Conservation (phyloP, 2,329 filamentous ascomycete species). For the Zymoseptoria crescenta region DNA sequence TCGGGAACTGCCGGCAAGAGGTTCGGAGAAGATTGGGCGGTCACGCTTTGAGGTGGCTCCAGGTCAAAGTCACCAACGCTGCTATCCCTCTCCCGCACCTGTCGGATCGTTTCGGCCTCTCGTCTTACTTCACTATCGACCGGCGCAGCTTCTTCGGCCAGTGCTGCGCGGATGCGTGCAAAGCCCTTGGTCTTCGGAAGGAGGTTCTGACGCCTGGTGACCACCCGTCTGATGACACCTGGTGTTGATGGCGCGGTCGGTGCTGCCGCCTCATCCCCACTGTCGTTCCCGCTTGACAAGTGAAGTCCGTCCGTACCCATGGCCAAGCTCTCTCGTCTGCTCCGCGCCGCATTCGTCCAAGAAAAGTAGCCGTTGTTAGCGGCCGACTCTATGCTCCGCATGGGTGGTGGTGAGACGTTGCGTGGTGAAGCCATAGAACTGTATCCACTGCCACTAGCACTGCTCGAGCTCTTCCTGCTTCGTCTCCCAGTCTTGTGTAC, state of each 20-base stretch:
- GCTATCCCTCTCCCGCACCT: slow-evolving; percentile 81
- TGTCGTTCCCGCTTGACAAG: slow-evolving; percentile 71
- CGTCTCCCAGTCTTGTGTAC: slow-evolving; percentile 42
- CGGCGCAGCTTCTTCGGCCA: slow-evolving; percentile 80
- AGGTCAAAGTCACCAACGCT: slow-evolving; percentile 32
- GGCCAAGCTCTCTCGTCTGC: slow-evolving; percentile 76
- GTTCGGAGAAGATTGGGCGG: slow-evolving; percentile 61
- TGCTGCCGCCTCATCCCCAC: slow-evolving; percentile 57
- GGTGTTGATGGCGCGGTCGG: slow-evolving; percentile 47
- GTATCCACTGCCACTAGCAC: slow-evolving; percentile 56
- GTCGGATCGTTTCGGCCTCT: slow-evolving; percentile 91
- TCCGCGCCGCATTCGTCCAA: slow-evolving; percentile 34
- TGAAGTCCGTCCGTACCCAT: slow-evolving; percentile 84
- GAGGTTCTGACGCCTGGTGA: slow-evolving; percentile 81
- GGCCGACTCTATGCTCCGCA: slow-evolving; percentile 46
- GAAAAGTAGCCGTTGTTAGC: slow-evolving; percentile 32
- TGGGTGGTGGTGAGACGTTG: slow-evolving; percentile 68
- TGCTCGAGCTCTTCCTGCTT: slow-evolving; percentile 58
- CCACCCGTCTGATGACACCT: slow-evolving; percentile 71
- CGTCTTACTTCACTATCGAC: slow-evolving; percentile 81
- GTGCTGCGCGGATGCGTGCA: slow-evolving; percentile 79
- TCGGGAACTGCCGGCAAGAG: slow-evolving; percentile 49
- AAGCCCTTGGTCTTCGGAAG: slow-evolving; percentile 95
- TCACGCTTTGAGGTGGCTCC: slow-evolving; percentile 42
- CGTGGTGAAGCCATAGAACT: slow-evolving; percentile 61